Evolutionary conservation across 148 eudicot species (phyloP), one percentile per base, ranked within the genome.

Genomic region (Beta vulgaris): DNA sequence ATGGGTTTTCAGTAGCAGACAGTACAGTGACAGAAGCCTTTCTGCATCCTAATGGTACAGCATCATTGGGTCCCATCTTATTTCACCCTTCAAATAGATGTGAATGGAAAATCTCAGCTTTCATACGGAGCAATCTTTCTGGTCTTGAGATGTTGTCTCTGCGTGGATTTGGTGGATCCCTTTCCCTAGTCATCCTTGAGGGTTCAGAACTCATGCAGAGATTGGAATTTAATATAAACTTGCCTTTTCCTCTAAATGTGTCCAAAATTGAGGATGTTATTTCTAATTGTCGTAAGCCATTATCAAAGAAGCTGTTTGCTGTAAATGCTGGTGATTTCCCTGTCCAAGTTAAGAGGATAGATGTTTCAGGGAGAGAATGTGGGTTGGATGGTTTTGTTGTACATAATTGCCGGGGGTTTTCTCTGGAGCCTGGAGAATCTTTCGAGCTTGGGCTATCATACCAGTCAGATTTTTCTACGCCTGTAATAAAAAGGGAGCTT

Each of bases 1-100:
- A 81, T 78, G 96, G 98, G 63, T 93, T 89, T 74, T 90, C 91
- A 32, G 80, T 86, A 69, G 79, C 80, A 51, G 82, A 85, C 32
- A 80, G 66, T 81, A 82, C 87, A 49, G 55, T 85, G 55, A 88
- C 93, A 3, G 96, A 90, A 81, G 91, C 89, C 77, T 84, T 72
- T 79, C 76, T 93, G 39, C 93, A 86, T 84, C 95, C 98, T 32
- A 68, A 79, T 83, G 88, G 77, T 40, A 79, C 72, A 40, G 94
- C 89, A 48, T 60, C 82, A 57, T 65, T 93, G 71, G 98, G 97
- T 68, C 97, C 98, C 39, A 80, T 93, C 72, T 61, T 86, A 31
- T 93, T 93, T 79, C 97, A 85, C 26, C 98, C 98, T 73, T 86
- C 91, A 9, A 83, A 65, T 76, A 83, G 89, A 49, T 93, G 98